Evolutionary conservation across 2,329 filamentous ascomycete genomes (phyloP), one percentile per base, ranked within the genome.

Genomic region (Bisporella sp.): DNA sequence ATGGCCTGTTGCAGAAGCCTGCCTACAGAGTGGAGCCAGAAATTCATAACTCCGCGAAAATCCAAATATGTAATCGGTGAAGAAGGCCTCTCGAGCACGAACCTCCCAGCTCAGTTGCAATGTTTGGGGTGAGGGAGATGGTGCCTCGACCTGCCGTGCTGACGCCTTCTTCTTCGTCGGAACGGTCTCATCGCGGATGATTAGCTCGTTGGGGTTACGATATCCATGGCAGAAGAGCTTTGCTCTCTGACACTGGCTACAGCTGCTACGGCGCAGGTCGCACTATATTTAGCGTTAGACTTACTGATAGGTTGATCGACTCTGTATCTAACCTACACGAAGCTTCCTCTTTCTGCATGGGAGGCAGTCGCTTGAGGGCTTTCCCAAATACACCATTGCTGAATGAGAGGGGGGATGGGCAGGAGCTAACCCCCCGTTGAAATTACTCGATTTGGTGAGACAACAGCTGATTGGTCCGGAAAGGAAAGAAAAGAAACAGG

Each of bases 151-250:
- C 21, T 5, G 12, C 12, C 13, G 21, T 28, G 46, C 43, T 12
- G 28, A 9, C 5, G 29, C 47, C 30, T 50, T 56, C 13, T 37
- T n/a, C 29, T 45, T 28, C 11, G 51, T 7, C 30, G 5, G 7
- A 13, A 35, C 12, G 2, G 43, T 55, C 44, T 57, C 41, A 39
- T 57, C 50, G n/a, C 31, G 37, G 28, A 57, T 48, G 21, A 47
- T 41, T 28, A 57, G 50, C 35, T 35, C 31, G 12, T 46, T n/a
- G 5, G 50, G 50, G 13, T 55, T 41, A 9, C 46, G 42, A 43
- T 57, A 55, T 35, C 52, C 54, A 12, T 30, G 31, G 41, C 54
- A 55, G 28, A 30, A 6, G 12, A 41, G 41, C 13, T 42, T 32
- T 6, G 52, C 52, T 48, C 54, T 41, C 6, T 46, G 21, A 35